Base-by-base conservation (phyloP, 2,329 filamentous ascomycete genomes). In the Penicillium sp. region DNA sequence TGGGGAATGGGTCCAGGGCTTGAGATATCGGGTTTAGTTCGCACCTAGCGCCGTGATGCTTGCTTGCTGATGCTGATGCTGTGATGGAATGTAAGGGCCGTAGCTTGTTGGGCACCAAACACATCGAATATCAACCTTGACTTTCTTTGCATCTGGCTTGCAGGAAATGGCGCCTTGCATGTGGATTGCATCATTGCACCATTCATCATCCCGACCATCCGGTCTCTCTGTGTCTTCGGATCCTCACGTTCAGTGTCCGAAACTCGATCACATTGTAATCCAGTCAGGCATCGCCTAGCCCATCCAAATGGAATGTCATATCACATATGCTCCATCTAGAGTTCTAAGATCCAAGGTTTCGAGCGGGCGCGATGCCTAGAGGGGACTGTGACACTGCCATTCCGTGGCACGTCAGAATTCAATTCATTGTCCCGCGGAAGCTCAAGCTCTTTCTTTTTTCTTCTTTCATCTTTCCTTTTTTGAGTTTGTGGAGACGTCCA, bases 181-280 rank as follows among this genome's bases (percentile, higher is more conserved):
- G 22, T 40, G 3, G 31, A 55, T 57, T 55, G 53, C 53, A 57
- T 55, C 18, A 55, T 57, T 55, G 51, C 53, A 57, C 52, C 51
- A 56, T 57, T 49, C 53, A 57, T 55, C 51, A 56, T 57, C 47
- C 53, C 51, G 38, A 31, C 29, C 1, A 8, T 14, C 14, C 31
- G 3, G 8, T 10, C 14, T 18, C 14, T 34, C 31, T 34, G 35
- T 37, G 13, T 37, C 35, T 24, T 26, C 31, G 38, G 28, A 45
- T 35, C 29, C 36, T 45, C 36, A 36, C 22, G 42, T 46, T 41
- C 29, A 43, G 39, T 37, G 45, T 49, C 18, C 2, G 18, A 20
- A 4, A 20, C 18, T 3, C 18, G 18, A 20, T 20, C 35, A 51
- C 41, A 51, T 45, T 44, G 16, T 10, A 13, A 24, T 40, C 24